A percentile compares a stretch with the other conserved stretches of the same genome.
Conservation (phyloP, 306 rosid genomes). For the Senna tora region DNA sequence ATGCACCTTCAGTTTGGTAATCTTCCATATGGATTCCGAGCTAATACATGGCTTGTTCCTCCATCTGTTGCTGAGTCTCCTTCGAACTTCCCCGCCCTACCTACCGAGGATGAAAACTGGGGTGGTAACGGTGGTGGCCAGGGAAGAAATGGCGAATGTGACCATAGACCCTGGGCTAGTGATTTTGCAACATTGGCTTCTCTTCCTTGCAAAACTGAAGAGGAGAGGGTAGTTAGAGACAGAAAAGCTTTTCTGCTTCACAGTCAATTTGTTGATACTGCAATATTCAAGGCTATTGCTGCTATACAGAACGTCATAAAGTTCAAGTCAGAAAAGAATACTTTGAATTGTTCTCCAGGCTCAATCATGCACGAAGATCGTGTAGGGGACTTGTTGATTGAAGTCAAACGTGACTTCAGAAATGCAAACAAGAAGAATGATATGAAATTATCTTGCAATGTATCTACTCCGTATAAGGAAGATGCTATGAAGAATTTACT, state of each 20-base stretch:
- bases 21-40: slow-evolving; percentile 93
- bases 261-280: slow-evolving; percentile 73
- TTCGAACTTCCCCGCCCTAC: slow-evolving; percentile 61
- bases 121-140: slow-evolving; percentile 93
- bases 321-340: slow-evolving; percentile 45
- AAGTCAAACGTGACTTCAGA: slow-evolving; percentile 49
- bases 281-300: slow-evolving; percentile 70
- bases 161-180: slow-evolving; percentile 78
- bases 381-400: slow-evolving; percentile 68
- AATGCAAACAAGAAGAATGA: slow-evolving; percentile 45
- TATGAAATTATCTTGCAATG: slow-evolving; percentile 14
- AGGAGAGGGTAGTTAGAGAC: slow-evolving; percentile 87
- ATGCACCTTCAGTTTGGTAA: slow-evolving; percentile 79
- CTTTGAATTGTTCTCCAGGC: slow-evolving; percentile 39
- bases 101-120: slow-evolving; percentile 89
- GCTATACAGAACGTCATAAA: slow-evolving; percentile 60
- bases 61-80: slow-evolving; percentile 76
- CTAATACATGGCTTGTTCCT: slow-evolving; percentile 95
- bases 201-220: slow-evolving; percentile 94
- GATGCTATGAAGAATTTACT: slow-evolving; percentile 64
- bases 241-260: slow-evolving; percentile 95
- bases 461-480: slow-evolving; percentile 42
- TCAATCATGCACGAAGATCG: slow-evolving; percentile 55
- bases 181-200: slow-evolving; percentile 68
- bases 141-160: slow-evolving; percentile 65